A percentile compares a stretch with the other conserved stretches of the same genome.
phyloP scores from a whole-genome alignment of 768 basidiomycete genomes.

The Lactarius indigo region DNA sequence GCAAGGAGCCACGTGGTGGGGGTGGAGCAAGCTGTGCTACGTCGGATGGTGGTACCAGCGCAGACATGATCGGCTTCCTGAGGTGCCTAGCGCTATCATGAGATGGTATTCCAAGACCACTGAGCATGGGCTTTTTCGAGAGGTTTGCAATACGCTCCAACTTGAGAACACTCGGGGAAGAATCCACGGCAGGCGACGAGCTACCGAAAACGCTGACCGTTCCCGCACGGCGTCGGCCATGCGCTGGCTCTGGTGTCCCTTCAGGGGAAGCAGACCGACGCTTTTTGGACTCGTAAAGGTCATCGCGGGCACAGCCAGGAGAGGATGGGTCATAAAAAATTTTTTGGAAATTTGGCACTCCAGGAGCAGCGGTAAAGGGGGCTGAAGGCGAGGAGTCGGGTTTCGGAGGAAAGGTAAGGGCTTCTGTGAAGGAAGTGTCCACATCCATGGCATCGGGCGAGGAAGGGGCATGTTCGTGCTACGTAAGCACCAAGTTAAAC shows the following conservation, averaged over 20 bases:
- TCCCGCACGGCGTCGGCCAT: conserved; percentile 24
- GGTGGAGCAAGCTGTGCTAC: conserved; percentile 32
- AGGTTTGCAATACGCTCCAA: conserved; percentile 41
- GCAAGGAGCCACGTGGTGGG: conserved; percentile 37
- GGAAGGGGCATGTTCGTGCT: conserved; percentile 42
- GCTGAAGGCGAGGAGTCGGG: conserved; percentile 24
- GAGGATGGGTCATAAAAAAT: conserved; percentile 61
- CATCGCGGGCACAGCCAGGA: conserved; percentile 30
- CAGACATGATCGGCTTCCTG: conserved; percentile 65
- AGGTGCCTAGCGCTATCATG: conserved; percentile 51
- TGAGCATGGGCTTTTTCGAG: conserved; percentile 48
- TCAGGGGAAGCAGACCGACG: conserved; percentile 35
- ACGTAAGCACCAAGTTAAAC: conserved; percentile 26
- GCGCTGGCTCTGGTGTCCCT: conserved; percentile 1
- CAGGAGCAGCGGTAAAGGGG: conserved; percentile 29
- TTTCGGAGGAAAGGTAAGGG: conserved; percentile 30
- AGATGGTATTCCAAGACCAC: conserved; percentile 52
- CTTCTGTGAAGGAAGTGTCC: conserved; percentile 43
- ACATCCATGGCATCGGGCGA: conserved; percentile 71
- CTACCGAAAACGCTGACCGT: conserved; percentile 33
- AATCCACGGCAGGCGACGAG: conserved; percentile 47
- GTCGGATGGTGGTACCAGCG: conserved; percentile 50
- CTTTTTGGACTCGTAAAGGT: conserved; percentile 35
- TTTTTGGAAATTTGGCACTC: conserved; percentile 41
- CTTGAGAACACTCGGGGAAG: conserved; percentile 47